Evolutionary conservation across 306 rosid species (phyloP).

Genomic region (Sechiopsis laciniata): DNA sequence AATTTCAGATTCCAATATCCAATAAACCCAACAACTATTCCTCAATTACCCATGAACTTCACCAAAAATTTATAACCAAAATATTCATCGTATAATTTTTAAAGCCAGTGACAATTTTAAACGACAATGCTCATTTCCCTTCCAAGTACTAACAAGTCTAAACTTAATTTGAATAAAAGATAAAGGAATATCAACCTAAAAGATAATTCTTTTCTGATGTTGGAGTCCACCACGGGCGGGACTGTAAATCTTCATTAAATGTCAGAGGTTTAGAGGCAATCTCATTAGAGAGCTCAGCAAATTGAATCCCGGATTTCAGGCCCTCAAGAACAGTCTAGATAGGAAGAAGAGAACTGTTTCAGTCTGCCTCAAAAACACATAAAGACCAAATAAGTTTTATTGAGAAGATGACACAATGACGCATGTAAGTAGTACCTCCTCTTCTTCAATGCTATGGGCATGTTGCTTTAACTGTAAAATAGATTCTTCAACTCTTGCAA

Average conservation of each 20-base stretch:
- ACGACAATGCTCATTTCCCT: background rate
- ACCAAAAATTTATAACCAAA: conserved; percentile 19
- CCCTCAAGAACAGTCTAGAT: conserved; percentile 58
- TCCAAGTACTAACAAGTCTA: background rate
- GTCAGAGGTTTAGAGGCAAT: conserved; percentile 76
- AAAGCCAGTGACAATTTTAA: background rate
- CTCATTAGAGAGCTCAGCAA: conserved; percentile 76
- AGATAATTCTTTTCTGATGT: conserved; percentile 79
- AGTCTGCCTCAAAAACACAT: conserved; percentile 23
- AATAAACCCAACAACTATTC: background rate
- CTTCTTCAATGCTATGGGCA: conserved; percentile 72
- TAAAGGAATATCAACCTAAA: conserved; percentile 50
- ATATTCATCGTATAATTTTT: background rate
- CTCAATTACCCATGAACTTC: conserved; percentile 8
- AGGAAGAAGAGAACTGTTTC: conserved; percentile 11
- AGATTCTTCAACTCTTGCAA: conserved; percentile 70
- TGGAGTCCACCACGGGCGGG: conserved; percentile 98
- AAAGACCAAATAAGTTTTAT: background rate
- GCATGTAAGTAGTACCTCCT: conserved; percentile 47
- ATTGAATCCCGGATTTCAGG: conserved; percentile 66
- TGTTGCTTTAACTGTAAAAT: conserved; percentile 77
- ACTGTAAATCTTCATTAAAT: conserved; percentile 76
- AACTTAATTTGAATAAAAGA: conserved; percentile 10
- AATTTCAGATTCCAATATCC: background rate
- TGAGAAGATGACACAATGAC: background rate